Percentiles rank a stretch among this genome's conserved stretches.
Conservation (phyloP, 208 protist genomes). For the Acanthamoeba culbertsoni region DNA sequence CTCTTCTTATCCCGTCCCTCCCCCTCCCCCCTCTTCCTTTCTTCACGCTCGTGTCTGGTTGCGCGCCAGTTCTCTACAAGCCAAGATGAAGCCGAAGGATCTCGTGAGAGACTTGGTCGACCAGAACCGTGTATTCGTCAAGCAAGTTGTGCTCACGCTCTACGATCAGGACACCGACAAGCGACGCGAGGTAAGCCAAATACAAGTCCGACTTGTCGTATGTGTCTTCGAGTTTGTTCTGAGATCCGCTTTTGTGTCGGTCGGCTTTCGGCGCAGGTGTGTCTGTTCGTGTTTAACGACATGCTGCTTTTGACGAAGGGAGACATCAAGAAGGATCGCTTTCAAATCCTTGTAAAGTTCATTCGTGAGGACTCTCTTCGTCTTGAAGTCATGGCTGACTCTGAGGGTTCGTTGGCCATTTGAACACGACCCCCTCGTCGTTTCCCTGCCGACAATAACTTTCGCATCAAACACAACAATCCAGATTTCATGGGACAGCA, state of each 20-base stretch:
- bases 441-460: background rate
- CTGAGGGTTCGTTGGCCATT: background rate
- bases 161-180: conserved; percentile 34
- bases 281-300: conserved; percentile 22
- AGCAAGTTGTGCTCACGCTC: background rate
- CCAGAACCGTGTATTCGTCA: conserved; percentile 5
- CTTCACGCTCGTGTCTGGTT: too few relatives aligned
- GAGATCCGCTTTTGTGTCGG: background rate
- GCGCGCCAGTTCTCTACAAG: background rate
- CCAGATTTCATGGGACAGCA: conserved; percentile 40
- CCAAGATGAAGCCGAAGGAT: conserved; percentile 30
- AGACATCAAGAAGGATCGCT: conserved; percentile 28
- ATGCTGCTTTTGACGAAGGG: background rate
- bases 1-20: too few relatives aligned
- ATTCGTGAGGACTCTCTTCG: background rate
- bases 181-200: background rate
- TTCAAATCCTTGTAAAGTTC: background rate
- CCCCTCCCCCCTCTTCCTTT: too few relatives aligned
- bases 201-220: background rate
- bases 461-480: background rate
- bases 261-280: background rate
- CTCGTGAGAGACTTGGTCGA: conserved; percentile 15
- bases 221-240: background rate
- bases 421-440: too few relatives aligned
- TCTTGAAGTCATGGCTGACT: conserved; percentile 38